Base-by-base conservation (phyloP, 2,329 filamentous ascomycete genomes). In the Pestalotiopsis sp. region DNA sequence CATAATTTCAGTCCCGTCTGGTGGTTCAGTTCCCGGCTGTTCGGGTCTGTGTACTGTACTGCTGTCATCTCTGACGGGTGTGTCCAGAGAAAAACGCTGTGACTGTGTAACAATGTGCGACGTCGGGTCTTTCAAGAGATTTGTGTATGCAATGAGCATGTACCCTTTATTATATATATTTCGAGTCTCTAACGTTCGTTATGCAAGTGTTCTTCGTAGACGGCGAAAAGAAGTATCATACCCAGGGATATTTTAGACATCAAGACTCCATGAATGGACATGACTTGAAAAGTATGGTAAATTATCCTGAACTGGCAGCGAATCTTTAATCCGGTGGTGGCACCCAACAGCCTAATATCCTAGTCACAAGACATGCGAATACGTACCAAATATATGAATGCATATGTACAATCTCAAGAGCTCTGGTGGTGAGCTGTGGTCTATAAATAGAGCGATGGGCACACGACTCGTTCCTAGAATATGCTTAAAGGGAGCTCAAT, bases 401-500 rank as follows among this genome's bases (percentile, higher is more conserved):
- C 13, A 52, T n/a, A 52, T 52, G 20, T 52, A n/a, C 44, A 52
- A n/a, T 22, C 20, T 52, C 5, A 5, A 20, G 17, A n/a, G 44
- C 44, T 52, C 17, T 20, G 17, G 7, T 52, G 44, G 5, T 17
- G 56, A 58, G 56, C 56, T 58, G 20, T 58, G 6, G 24, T 58
- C 56, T 58, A 58, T 58, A 58, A 26, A 26, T 58, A 26, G 22
- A 26, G 13, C 56, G 2, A 13, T 14, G 22, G 26, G 14, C 17
- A 58, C 9, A 61, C 26, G 11, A 61, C n/a, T n/a, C n/a, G 14
- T n/a, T 26, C 26, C 26, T 39, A n/a, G 24, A 20, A 61, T 35
- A n/a, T 58, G 24, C 56, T 58, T 17, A 10, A 11, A 13, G 44
- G 44, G 17, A 17, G 24, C 7, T 58, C 22, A 85, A 68, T 81